Conservation (phyloP, 495 filamentous ascomycete genomes). For the Aspergillus nanangensis region DNA sequence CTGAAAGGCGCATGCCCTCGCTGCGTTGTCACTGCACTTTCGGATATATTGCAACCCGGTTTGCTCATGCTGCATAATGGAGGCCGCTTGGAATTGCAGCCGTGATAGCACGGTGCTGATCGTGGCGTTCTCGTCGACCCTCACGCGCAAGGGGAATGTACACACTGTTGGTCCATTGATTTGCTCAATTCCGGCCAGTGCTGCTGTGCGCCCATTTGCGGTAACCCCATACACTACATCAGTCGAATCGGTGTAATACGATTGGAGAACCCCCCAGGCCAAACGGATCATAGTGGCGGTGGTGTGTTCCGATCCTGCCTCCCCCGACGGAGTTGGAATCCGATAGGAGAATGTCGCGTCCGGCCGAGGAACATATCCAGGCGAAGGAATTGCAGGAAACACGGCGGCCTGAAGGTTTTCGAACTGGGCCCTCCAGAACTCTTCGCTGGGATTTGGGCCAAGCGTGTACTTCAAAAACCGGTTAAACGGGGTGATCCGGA, state of each 20-base stretch:
- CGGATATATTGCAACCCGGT: slow-evolving; percentile 57
- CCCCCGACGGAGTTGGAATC: not conserved
- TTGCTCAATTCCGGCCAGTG: slow-evolving; percentile 8
- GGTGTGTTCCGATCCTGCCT: slow-evolving; percentile 1
- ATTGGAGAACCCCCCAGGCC: slow-evolving; percentile 30
- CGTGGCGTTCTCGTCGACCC: slow-evolving; percentile 3
- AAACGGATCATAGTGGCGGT: slow-evolving; percentile 18
- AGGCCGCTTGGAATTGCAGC: too few species aligned
- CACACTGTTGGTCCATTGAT: slow-evolving; percentile 40
- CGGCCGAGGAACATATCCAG: slow-evolving; percentile 28
- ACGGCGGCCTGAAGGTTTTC: slow-evolving; percentile 33
- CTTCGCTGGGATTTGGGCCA: not conserved
- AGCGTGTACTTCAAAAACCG: slow-evolving; percentile 14
- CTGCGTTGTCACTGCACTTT: slow-evolving; percentile 42
- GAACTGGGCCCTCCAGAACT: slow-evolving; percentile 33
- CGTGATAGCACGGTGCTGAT: too few species aligned
- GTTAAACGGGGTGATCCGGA: not conserved
- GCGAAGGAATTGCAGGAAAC: slow-evolving; percentile 45
- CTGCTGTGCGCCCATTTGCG: slow-evolving; percentile 16
- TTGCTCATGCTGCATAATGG: slow-evolving; percentile 52
- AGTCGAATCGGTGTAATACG: slow-evolving; percentile 15
- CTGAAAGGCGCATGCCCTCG: slow-evolving; percentile 50
- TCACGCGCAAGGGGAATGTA: slow-evolving; percentile 52
- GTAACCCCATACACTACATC: slow-evolving; percentile 35
- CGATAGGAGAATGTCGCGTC: not conserved